phyloP scores from a whole-genome alignment of 768 basidiomycete genomes.

The Suillus paluster region DNA sequence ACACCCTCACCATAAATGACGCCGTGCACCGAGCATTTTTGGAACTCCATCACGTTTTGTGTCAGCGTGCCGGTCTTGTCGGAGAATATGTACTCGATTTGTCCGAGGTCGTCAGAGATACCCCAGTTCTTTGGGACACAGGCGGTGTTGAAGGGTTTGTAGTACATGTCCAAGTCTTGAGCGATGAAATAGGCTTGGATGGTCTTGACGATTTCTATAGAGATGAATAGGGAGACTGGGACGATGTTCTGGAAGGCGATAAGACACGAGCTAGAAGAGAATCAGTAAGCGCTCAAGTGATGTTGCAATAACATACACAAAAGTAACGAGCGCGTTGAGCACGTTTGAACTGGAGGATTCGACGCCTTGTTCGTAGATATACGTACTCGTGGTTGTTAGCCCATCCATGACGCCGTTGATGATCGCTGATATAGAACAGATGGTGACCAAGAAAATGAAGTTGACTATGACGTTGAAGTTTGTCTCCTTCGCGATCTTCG shows the following conservation, averaged over 20 bases:
- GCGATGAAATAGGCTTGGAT: constrained; percentile 97
- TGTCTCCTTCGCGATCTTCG: constrained; percentile 97
- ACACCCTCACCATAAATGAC: constrained; percentile 90
- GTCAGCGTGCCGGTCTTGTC: constrained; percentile 98
- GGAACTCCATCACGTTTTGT: constrained; percentile 99
- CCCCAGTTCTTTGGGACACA: constrained; percentile 99
- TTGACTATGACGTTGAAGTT: constrained; percentile 98
- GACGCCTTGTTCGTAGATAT: constrained; percentile 70
- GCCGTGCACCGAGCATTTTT: constrained; percentile 89
- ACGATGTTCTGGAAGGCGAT: constrained; percentile 98
- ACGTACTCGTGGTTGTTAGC: constrained; percentile 62
- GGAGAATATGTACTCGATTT: constrained; percentile 94
- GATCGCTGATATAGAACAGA: constrained; percentile 79
- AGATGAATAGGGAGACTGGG: constrained; percentile 94
- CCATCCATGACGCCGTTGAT: constrained; percentile 75
- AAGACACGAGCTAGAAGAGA: constrained; percentile 71
- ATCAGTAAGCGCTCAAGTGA: constrained; percentile 13
- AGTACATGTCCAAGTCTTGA: constrained; percentile 97
- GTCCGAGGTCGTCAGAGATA: constrained; percentile 97
- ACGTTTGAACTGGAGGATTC: constrained; percentile 63
- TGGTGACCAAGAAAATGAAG: constrained; percentile 74
- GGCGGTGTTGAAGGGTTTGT: constrained; percentile 79
- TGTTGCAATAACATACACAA: constrained; percentile 65
- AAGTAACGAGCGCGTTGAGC: constrained; percentile 85
- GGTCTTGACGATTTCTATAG: constrained; percentile 97